Base-by-base conservation (phyloP, 2,329 filamentous ascomycete genomes). In the Fonsecaea erecta region DNA sequence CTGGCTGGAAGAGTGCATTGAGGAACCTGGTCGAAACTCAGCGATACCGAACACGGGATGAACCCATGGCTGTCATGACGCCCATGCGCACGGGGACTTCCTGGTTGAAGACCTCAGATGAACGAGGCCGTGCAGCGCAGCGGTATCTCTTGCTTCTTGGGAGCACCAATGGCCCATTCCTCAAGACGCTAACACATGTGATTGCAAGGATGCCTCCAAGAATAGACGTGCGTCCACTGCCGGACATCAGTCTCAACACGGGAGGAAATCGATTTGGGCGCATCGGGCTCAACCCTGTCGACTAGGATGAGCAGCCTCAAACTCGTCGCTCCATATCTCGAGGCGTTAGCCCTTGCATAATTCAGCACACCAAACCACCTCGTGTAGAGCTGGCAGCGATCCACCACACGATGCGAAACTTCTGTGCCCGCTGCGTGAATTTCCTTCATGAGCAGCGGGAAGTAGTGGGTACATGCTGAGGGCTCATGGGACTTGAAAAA, bases 1-100 rank as follows among this genome's bases (percentile, higher is more conserved):
- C 30, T 67, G 65, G 65, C 34, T 67, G 32, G 65, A 67, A 18
- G 57, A 65, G 6, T 12, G 43, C 46, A 37, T 24, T 2, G 57
- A 60, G 18, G 30, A 35, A 3, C 32, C 34, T 30, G 9, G 28
- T 16, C 51, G 46, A 24, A n/a, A 43, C 16, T 21, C 28, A 1
- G 55, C 37, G 16, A 3, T 58, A 26, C 16, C 16, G 35, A 24
- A 18, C 28, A 8, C 26, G n/a, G 55, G 43, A 30, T 43, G 26
- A 58, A 37, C 37, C 34, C 14, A 24, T 46, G 40, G 14, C 14
- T 30, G 35, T 18, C 5, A 21, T 32, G 21, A 2, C 2, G n/a
- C 18, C 2, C 35, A 48, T 14, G 18, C 8, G 18, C 21, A 9
- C 7, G 9, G 43, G 18, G 21, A 26, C 43, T 24, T 14, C 43